Evolutionary conservation across 2,329 filamentous ascomycete genomes (phyloP).

Genomic region (Colletotrichum cuscutae): DNA sequence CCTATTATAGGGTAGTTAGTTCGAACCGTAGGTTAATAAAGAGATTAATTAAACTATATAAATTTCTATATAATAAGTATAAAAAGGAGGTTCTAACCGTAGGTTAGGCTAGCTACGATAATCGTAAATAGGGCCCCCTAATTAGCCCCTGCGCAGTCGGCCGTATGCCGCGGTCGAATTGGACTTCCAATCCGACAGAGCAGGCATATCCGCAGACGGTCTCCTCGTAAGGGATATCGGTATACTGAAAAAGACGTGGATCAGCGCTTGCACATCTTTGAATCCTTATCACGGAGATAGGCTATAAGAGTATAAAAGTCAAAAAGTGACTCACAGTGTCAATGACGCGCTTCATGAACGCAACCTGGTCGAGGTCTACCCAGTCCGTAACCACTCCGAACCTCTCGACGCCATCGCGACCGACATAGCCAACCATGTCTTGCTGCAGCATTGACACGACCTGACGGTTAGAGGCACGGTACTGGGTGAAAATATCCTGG

Average conservation of each 20-base stretch:
- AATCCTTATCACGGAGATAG: neutral
- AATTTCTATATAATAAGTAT: too few species aligned
- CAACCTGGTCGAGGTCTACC: constrained; percentile 47
- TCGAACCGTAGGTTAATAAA: too few species aligned
- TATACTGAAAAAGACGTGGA: constrained; percentile 40
- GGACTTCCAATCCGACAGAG: too few species aligned
- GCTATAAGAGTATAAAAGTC: neutral
- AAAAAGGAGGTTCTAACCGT: too few species aligned
- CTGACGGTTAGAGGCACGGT: constrained; percentile 43
- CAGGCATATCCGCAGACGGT: constrained; percentile 67
- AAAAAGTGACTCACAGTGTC: constrained; percentile 19
- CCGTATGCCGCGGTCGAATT: too few species aligned
- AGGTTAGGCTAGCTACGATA: too few species aligned
- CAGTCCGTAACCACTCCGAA: constrained; percentile 54
- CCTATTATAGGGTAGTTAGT: too few species aligned
- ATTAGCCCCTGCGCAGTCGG: too few species aligned
- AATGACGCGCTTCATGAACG: constrained; percentile 51
- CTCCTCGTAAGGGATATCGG: constrained; percentile 53
- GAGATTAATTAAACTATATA: too few species aligned
- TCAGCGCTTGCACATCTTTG: too few species aligned
- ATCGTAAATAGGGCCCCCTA: too few species aligned
- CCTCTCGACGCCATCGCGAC: constrained; percentile 41
- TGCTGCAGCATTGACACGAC: constrained; percentile 56
- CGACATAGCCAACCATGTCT: constrained; percentile 55
- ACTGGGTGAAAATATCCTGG: constrained; percentile 59